Evolutionary conservation across 1,284 basidiomycete species (phyloP).

Genomic region (Somion occarium): DNA sequence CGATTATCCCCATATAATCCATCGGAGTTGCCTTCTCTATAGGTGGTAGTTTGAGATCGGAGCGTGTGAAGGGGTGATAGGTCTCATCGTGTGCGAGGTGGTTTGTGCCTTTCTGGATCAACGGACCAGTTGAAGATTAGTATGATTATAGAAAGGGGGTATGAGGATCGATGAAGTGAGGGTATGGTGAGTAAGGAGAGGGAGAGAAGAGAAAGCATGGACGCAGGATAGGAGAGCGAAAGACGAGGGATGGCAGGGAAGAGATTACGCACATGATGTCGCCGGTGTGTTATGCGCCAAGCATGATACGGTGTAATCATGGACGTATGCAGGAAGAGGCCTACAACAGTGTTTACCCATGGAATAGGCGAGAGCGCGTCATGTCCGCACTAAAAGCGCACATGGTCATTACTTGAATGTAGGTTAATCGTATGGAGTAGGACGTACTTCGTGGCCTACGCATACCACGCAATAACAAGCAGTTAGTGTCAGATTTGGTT

Average conservation of each 20-base stretch:
- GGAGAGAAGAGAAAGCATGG: too few species aligned
- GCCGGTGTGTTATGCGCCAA: constrained; percentile 46
- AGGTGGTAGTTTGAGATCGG: constrained; percentile 27
- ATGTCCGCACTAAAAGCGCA: constrained; percentile 25
- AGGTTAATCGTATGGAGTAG: background rate
- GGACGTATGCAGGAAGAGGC: constrained; percentile 31
- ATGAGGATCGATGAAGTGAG: too few species aligned
- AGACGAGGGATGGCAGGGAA: too few species aligned
- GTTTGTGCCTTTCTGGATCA: constrained; percentile 27
- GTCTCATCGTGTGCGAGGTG: constrained; percentile 31
- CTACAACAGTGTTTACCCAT: constrained; percentile 25
- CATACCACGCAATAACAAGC: too few species aligned
- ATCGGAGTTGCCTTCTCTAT: constrained; percentile 22
- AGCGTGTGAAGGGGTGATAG: constrained; percentile 28
- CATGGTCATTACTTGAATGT: background rate
- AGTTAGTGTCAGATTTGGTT: too few species aligned
- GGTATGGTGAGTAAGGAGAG: too few species aligned
- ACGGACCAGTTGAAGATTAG: background rate
- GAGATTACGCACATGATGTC: constrained; percentile 27
- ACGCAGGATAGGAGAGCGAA: too few species aligned
- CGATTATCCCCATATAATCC: constrained; percentile 32
- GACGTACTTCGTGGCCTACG: constrained; percentile 23
- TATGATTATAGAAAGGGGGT: background rate
- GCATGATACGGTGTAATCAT: constrained; percentile 47
- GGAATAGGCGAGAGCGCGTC: constrained; percentile 21